phyloP scores from a whole-genome alignment of 129 eudicot species.

The Saussurea involucrata region DNA sequence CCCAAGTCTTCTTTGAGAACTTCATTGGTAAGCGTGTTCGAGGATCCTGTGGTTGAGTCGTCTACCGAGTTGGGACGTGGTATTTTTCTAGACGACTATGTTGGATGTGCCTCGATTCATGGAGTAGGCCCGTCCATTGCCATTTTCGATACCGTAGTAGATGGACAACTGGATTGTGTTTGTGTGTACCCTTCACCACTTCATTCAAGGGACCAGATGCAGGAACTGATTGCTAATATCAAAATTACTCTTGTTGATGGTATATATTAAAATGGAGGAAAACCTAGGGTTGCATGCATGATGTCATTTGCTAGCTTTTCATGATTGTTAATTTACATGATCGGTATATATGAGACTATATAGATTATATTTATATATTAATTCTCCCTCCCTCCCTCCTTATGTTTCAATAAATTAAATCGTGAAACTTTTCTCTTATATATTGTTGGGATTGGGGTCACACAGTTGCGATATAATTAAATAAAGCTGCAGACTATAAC shows the following conservation, averaged over 20 bases:
- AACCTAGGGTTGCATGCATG: constrained; percentile 7
- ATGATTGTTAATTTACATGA: neutral
- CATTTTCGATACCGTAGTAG: constrained; percentile 38
- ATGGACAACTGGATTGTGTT: constrained; percentile 35
- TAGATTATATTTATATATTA: neutral
- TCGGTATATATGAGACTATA: neutral
- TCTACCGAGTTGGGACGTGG: constrained; percentile 18
- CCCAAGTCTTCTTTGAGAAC: constrained; percentile 48
- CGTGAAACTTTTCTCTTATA: no score
- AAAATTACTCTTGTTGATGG: constrained; percentile 30
- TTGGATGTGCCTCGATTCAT: constrained; percentile 43
- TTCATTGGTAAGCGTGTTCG: constrained; percentile 44
- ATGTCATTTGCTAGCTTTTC: constrained; percentile 5
- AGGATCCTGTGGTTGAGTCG: constrained; percentile 47
- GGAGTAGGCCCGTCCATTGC: constrained; percentile 45
- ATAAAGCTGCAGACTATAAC: no score
- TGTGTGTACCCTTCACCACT: constrained; percentile 49
- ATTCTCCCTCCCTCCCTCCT: no score
- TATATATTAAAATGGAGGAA: constrained; percentile 26
- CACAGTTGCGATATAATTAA: no score
- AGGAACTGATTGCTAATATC: constrained; percentile 32
- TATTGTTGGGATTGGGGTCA: no score
- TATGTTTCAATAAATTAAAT: no score
- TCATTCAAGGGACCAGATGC: constrained; percentile 51
- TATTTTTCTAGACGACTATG: constrained; percentile 37